These are phyloP conservation scores for Penicillium vulpinum DNA, from an alignment of 2,329 filamentous ascomycete genomes.

Conservation along the genomic window DNA sequence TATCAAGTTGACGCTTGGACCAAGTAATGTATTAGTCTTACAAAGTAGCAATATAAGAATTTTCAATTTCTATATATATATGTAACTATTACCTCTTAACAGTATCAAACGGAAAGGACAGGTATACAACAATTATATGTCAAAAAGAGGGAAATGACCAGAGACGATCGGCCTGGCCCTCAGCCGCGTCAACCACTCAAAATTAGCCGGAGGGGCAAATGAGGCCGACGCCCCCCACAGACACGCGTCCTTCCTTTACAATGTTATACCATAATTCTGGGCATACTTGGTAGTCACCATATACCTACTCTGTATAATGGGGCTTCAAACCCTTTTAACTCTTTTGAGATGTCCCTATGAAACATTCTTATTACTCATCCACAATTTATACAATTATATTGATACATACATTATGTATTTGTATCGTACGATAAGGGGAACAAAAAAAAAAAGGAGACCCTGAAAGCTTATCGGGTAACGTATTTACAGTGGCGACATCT, in stretches of 20 bases:
- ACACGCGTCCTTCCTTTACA: constrained; percentile 22
- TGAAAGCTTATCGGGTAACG: constrained; percentile 18
- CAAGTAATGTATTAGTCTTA: too few relatives aligned
- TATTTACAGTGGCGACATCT: constrained; percentile 12
- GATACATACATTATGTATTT: background rate
- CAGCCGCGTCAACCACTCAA: constrained; percentile 20
- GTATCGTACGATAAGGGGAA: background rate
- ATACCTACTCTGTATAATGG: too few relatives aligned
- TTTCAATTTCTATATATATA: too few relatives aligned
- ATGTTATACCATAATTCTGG: background rate
- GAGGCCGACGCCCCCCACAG: constrained; percentile 18
- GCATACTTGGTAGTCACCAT: too few relatives aligned
- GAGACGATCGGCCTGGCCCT: constrained; percentile 20
- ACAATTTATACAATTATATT: background rate
- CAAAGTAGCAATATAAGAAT: too few relatives aligned
- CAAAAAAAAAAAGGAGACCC: constrained; percentile 1
- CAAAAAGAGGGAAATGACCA: constrained; percentile 20
- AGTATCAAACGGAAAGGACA: constrained; percentile 2
- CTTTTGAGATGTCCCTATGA: too few relatives aligned
- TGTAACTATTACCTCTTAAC: too few relatives aligned
- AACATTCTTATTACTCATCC: background rate
- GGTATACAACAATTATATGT: background rate
- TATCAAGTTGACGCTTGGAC: constrained; percentile 7
- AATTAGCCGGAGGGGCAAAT: constrained; percentile 8
- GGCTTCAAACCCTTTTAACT: too few relatives aligned